Base-by-base conservation (phyloP, 225 moss, liverwort and hornwort genomes). In the Sphagnum contortum region DNA sequence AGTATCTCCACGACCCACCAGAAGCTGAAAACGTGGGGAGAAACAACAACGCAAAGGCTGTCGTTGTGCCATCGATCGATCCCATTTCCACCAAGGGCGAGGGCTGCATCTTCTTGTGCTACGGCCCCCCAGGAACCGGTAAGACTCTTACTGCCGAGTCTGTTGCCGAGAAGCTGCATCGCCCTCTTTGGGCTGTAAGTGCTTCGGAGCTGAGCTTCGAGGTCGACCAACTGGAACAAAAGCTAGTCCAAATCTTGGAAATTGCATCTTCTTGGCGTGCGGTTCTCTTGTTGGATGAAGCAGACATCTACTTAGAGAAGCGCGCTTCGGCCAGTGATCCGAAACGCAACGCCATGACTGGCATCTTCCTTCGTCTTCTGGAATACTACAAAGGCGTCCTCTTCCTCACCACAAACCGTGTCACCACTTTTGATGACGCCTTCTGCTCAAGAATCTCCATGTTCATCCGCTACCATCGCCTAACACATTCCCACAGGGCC, bases 121-220 rank as follows among this genome's bases (percentile, higher is more conserved):
- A 79, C 62, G 79, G 79, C 3, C 79, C 75, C 8, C 75, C 79
- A 0, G 79, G 75, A 14, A 72, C 79, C 2, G 72, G 69, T 3
- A 75, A 81, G 51, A 77, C 77, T 8, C 66, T 81, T 0, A 78
- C 81, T 0, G 81, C 77, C 3, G 81, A 77, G 54, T 77, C 81
- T 3, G 45, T 81, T 44, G 77, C 75, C 3, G 81, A 82, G 68
- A 75, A 73, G 11, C 49, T 78, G 75, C 54, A 57, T 2, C 64
- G 67, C 1, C 78, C 81, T 0, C 69, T 82, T 4, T 81, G 74
- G 77, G 6, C 71, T 3, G 48, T 81, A 3, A 81, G 63, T 9
- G 68, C 71, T 3, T 69, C 74, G 4, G 71, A 81, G 67, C 66
- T 81, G 4, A 74, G 77, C 2, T 59, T 55, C 4, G 67, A 52